Conservation (phyloP, 257 asterid species). For the Solanum gandarillasii region DNA sequence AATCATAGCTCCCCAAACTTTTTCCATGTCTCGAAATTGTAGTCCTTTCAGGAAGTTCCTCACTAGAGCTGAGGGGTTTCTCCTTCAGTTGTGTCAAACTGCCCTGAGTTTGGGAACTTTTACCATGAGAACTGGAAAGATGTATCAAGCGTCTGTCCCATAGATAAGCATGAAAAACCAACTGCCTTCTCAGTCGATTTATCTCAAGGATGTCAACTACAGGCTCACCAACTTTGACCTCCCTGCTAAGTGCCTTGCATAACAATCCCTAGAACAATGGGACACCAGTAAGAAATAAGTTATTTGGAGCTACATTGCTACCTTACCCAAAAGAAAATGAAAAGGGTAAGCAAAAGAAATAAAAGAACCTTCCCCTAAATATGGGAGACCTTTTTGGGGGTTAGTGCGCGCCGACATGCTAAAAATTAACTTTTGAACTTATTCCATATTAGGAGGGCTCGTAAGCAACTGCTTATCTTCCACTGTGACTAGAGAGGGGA, state of each 20-base stretch:
- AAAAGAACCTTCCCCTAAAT: neutral
- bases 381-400: neutral
- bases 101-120: neutral
- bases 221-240: conserved; percentile 16
- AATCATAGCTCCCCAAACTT: conserved; percentile 57
- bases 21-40: conserved; percentile 31
- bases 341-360: neutral
- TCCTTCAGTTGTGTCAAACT: conserved; percentile 17
- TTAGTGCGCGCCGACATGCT: neutral
- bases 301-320: neutral
- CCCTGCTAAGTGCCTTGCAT: conserved; percentile 4
- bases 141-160: conserved; percentile 81
- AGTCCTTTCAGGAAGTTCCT: conserved; percentile 27
- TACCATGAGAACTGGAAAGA: conserved; percentile 38
- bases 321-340: neutral
- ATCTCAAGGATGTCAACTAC: conserved; percentile 53
- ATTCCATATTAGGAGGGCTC: neutral
- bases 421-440: neutral
- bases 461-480: neutral
- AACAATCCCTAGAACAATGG: conserved; percentile 15
- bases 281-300: neutral
- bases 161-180: conserved; percentile 63
- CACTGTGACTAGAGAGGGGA: neutral
- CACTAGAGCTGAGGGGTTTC: conserved; percentile 27
- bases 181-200: conserved; percentile 63